phyloP scores from a whole-genome alignment of 2,329 filamentous ascomycete species.

The Didymella lethalis region DNA sequence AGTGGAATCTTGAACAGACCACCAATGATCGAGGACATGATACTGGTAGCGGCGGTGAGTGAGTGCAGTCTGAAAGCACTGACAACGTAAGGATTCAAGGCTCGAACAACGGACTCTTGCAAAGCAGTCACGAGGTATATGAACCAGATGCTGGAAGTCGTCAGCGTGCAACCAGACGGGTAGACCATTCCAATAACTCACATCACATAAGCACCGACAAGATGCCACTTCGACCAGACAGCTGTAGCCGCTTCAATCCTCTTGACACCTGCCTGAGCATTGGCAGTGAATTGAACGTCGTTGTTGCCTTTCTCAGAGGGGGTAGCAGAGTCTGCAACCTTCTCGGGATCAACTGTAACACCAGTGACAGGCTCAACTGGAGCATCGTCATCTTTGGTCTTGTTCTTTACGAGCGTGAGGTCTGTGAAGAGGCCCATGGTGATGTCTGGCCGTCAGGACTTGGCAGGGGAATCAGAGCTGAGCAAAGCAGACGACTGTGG shows the following conservation, averaged over 20 bases:
- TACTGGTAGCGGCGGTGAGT: conserved; percentile 43
- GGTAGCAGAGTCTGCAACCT: background rate
- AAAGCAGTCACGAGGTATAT: conserved; percentile 59
- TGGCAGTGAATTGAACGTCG: background rate
- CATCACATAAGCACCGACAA: conserved; percentile 47
- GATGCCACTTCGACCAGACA: conserved; percentile 48
- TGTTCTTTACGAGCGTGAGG: background rate
- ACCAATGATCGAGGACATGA: conserved; percentile 45
- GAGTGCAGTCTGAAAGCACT: conserved; percentile 41
- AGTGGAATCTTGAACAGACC: conserved; percentile 48
- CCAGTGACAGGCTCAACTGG: background rate
- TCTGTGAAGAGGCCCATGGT: background rate
- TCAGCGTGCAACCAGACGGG: conserved; percentile 3
- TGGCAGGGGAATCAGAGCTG: background rate
- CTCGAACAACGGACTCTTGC: conserved; percentile 52
- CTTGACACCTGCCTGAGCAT: conserved; percentile 10
- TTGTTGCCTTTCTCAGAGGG: background rate
- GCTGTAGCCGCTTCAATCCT: conserved; percentile 49
- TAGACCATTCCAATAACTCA: conserved; percentile 24
- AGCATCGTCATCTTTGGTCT: background rate
- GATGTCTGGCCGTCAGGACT: background rate
- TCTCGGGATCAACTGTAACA: background rate
- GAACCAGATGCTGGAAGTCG: conserved; percentile 52
- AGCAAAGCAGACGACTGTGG: background rate
- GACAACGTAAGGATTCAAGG: conserved; percentile 50